These are phyloP conservation scores for Globisporangium nodosum DNA, from an alignment of 352 stramenopile species.

Conservation along the genomic window DNA sequence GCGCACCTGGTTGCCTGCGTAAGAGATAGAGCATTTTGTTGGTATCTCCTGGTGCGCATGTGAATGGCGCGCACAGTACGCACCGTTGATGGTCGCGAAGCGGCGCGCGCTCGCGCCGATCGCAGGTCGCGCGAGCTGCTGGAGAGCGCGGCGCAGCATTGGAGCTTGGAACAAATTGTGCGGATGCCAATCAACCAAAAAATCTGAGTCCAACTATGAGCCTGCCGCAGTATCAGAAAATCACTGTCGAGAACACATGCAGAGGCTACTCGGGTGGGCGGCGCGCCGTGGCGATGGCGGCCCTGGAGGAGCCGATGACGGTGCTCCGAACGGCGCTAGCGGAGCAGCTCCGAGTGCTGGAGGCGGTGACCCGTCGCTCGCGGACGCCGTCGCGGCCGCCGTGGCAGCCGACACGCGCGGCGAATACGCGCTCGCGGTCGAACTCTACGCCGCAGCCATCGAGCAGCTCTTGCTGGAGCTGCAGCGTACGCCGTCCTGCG, in stretches of 20 bases:
- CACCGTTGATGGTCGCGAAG: conserved; percentile 71
- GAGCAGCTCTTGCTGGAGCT: conserved; percentile 68
- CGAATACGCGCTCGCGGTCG: conserved; percentile 44
- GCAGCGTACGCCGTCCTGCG: conserved; percentile 29
- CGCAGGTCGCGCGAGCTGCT: conserved; percentile 19
- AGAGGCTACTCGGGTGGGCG: conserved; percentile 12
- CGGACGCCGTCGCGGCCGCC: conserved; percentile 32
- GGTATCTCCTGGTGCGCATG: no score
- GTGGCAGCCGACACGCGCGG: conserved; percentile 46
- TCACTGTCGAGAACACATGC: conserved; percentile 4
- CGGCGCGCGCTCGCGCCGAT: conserved; percentile 30
- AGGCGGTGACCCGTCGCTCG: not conserved
- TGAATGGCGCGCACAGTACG: not conserved
- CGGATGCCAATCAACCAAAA: not conserved
- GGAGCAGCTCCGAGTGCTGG: not conserved
- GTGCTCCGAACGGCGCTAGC: not conserved
- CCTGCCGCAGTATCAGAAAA: not conserved
- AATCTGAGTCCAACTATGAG: not conserved
- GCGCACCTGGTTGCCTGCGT: conserved; percentile 74
- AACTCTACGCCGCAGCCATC: conserved; percentile 68
- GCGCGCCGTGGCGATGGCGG: conserved; percentile 17
- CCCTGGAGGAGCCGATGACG: conserved; percentile 38
- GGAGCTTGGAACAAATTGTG: not conserved
- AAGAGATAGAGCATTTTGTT: not conserved
- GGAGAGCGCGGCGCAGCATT: conserved; percentile 41